Base-by-base conservation (phyloP, 139 green algal species). In the Medakamo hakoo region DNA sequence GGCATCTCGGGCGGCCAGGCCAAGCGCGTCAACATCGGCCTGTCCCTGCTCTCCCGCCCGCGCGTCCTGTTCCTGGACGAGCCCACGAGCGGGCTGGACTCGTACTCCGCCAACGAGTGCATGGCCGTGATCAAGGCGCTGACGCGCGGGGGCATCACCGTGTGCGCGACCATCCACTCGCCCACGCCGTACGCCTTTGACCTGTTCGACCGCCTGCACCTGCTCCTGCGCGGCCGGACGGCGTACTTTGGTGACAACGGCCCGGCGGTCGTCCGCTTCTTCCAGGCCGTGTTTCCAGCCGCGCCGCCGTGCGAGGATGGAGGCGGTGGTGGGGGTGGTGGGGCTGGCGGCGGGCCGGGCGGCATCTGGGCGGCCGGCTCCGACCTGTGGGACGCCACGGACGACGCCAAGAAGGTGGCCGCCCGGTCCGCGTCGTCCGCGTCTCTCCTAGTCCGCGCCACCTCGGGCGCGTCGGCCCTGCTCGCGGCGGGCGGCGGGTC, bases 61-160 rank as follows among this genome's bases (percentile, higher is more conserved):
- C 58, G 71, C 20, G 73, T 86, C 14, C 69, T 86, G 9, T 84
- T 88, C 63, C 67, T 90, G 58, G 85, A 90, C 59, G 79, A 87
- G 59, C 82, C 79, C 55, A 87, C 83, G 48, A 68, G 40, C 25
- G 83, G 84, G 18, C 70, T 91, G 27, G 80, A 92, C 69, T 84
- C 74, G 3, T 84, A 78, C 72, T 89, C 83, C 4, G 66, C 83
- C 0, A 79, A 80, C 57, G 83, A 86, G 68, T 68, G 79, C 1
- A 80, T 86, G 73, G 30, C 18, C 20, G 65, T 77, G 61, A 77
- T 86, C 3, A 76, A 77, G 59, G 40, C 22, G 3, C 74, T 88
- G 61, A 66, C 71, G 22, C 23, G n/a, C 25, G 4, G 56, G 0
- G 82, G 80, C 56, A 84, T 82, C 62, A 87, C 82, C 26, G 69